These are phyloP conservation scores for Wickerhamomyces sp. DNA, from an alignment of 1,139 yeast species.

Conservation along the genomic window DNA sequence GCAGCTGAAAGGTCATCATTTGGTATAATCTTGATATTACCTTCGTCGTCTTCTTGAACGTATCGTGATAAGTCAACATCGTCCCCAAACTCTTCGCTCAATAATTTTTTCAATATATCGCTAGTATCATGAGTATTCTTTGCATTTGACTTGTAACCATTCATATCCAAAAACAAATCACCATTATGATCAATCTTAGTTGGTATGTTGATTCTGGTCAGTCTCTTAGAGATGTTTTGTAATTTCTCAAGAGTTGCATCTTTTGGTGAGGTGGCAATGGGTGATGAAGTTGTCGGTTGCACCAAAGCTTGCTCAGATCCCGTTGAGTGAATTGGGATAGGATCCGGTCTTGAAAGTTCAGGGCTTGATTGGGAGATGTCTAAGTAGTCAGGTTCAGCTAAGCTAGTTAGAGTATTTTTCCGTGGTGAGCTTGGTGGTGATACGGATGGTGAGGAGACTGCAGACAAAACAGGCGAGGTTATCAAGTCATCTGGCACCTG, in stretches of 20 bases:
- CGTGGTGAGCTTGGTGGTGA: slow-evolving; percentile 38
- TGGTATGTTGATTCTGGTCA: slow-evolving; percentile 74
- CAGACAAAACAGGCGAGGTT: slow-evolving; percentile 91
- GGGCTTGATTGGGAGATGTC: slow-evolving; percentile 32
- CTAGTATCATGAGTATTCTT: slow-evolving; percentile 67
- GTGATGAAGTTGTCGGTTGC: slow-evolving; percentile 19
- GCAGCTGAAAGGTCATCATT: slow-evolving; percentile 19
- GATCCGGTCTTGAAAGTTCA: slow-evolving; percentile 8
- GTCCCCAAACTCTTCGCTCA: slow-evolving; percentile 66
- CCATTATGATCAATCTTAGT: slow-evolving; percentile 88
- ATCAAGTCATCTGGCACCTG: slow-evolving; percentile 73
- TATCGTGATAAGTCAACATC: slow-evolving; percentile 44
- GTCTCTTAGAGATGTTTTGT: slow-evolving; percentile 60
- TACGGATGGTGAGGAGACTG: slow-evolving; percentile 61
- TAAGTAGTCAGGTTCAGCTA: slow-evolving; percentile 56
- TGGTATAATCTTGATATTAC: slow-evolving; percentile 63
- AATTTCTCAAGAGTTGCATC: slow-evolving; percentile 60
- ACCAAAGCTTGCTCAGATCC: slow-evolving; percentile 7
- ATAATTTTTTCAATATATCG: slow-evolving; percentile 63
- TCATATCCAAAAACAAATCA: slow-evolving; percentile 88
- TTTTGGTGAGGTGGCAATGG: slow-evolving; percentile 23
- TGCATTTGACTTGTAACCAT: slow-evolving; percentile 89
- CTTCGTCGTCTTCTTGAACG: slow-evolving; percentile 61
- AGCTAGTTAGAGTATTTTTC: slow-evolving; percentile 7
- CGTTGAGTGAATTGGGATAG: slow-evolving; percentile 10